Conservation (phyloP, 768 basidiomycete genomes). For the Lyophyllum shimeji region DNA sequence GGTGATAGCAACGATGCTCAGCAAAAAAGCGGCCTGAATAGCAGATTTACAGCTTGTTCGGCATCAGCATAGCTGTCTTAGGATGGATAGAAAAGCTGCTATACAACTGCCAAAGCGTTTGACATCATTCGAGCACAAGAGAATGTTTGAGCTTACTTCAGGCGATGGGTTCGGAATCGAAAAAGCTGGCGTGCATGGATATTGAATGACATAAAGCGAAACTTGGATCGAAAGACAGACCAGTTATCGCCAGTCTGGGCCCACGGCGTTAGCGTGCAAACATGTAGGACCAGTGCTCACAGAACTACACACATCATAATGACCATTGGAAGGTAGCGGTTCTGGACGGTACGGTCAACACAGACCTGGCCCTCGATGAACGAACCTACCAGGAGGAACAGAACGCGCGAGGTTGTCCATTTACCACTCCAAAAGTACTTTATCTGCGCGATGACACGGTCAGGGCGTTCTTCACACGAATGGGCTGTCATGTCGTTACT, state of each 20-base stretch:
- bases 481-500: conserved; percentile 16
- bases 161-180: conserved; percentile 23
- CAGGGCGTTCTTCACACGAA: neutral
- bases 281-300: neutral
- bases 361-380: neutral
- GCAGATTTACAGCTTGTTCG: conserved; percentile 25
- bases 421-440: conserved; percentile 39
- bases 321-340: conserved; percentile 30
- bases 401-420: conserved; percentile 32
- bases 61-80: neutral
- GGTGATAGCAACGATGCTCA: conserved; percentile 26
- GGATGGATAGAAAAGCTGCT: conserved; percentile 7
- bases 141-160: conserved; percentile 18
- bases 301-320: conserved; percentile 22
- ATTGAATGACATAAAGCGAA: neutral
- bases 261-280: neutral
- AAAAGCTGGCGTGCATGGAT: conserved; percentile 18
- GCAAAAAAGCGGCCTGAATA: conserved; percentile 26
- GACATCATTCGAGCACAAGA: neutral
- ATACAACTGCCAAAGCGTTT: conserved; percentile 19
- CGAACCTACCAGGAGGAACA: conserved; percentile 36
- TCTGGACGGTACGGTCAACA: conserved; percentile 17
- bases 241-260: conserved; percentile 17
- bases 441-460: conserved; percentile 21
- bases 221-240: conserved; percentile 12